Base-by-base conservation (phyloP, 2,329 filamentous ascomycete species). In the Trematosphaeria pertusa region DNA sequence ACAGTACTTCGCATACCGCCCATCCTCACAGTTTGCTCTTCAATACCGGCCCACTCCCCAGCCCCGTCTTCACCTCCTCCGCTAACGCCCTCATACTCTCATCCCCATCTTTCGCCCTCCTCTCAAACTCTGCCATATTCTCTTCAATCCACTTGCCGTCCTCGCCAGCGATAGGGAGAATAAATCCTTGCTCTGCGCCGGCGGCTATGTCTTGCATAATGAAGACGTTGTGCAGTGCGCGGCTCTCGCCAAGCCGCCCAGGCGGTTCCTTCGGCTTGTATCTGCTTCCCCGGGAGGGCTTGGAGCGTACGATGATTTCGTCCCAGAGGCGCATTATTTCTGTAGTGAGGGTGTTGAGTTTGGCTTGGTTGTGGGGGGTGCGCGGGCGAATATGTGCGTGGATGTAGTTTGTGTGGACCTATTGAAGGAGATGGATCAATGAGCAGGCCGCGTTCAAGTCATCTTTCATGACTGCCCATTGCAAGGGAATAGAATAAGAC, bases 181-280 rank as follows among this genome's bases (percentile, higher is more conserved):
- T 28, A 42, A 67, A 59, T 20, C 64, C 65, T 21, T 62, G 52
- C 46, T 67, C 62, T 20, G 54, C 54, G 3, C 60, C 64, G 21
- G 56, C 64, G 8, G 36, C 51, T 21, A 66, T 61, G 49, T 60
- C 56, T 24, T 61, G 59, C 41, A 63, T 54, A 7, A 69, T 26
- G 38, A 68, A 66, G 4, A 66, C 48, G 32, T 53, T 57, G 35
- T 66, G 57, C 32, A 69, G 51, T 18, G 50, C 55, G 14, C 31
- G 15, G 10, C 35, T 22, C 22, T 60, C 52, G 7, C 57, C 52
- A 10, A 65, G n/a, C 2, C 56, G 18, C 2, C 56, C 58, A 3
- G 43, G 35, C 4, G 41, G 50, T 2, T 24, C 28, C 14, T 33
- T 41, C 26, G 22, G 15, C 17, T 24, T 32, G 26, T 17, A 21